A percentile compares a stretch with the other conserved stretches of the same genome.
Evolutionary conservation across 2,329 filamentous ascomycete genomes (phyloP).

Genomic region (Teratosphaeriaceae sp.): DNA sequence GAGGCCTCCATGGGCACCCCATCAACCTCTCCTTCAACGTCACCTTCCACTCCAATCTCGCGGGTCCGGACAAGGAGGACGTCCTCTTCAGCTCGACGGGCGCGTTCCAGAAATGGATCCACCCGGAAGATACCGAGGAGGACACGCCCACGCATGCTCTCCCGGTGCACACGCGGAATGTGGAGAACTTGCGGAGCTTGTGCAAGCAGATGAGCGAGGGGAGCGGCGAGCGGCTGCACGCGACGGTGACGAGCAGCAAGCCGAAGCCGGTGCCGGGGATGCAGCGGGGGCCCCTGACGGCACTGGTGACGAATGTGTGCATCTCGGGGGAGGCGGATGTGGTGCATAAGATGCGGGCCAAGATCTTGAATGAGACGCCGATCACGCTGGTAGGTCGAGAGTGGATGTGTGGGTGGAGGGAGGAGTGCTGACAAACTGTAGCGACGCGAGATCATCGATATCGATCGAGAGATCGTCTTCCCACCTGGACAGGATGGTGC

Average conservation of each 20-base stretch:
- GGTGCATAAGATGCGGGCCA: conserved; percentile 83
- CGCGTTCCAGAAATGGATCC: conserved; percentile 87
- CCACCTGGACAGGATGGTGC: conserved; percentile 51
- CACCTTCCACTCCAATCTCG: conserved; percentile 86
- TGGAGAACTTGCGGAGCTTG: conserved; percentile 68
- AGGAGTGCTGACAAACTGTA: conserved; percentile 39
- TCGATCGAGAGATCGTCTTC: conserved; percentile 86
- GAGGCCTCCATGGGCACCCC: conserved; percentile 63
- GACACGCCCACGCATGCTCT: conserved; percentile 80
- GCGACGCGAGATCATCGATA: conserved; percentile 89
- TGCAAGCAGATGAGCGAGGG: conserved; percentile 73
- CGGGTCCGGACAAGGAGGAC: conserved; percentile 88
- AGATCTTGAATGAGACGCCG: conserved; percentile 84
- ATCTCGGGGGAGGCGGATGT: conserved; percentile 81
- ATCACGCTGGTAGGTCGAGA: conserved; percentile 79
- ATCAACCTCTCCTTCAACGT: conserved; percentile 97
- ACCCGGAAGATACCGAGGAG: conserved; percentile 75
- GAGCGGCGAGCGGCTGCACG: conserved; percentile 62
- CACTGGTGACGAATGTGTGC: conserved; percentile 71
- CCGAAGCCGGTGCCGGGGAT: conserved; percentile 55
- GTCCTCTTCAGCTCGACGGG: conserved; percentile 87
- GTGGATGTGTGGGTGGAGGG: conserved; percentile 3
- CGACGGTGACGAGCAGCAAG: conserved; percentile 74
- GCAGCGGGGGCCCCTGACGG: conserved; percentile 44
- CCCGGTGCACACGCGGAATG: conserved; percentile 84